Evolutionary conservation across 2,329 filamentous ascomycete genomes (phyloP), one percentile per base, ranked within the genome.

Genomic region (Cadophora gregata): DNA sequence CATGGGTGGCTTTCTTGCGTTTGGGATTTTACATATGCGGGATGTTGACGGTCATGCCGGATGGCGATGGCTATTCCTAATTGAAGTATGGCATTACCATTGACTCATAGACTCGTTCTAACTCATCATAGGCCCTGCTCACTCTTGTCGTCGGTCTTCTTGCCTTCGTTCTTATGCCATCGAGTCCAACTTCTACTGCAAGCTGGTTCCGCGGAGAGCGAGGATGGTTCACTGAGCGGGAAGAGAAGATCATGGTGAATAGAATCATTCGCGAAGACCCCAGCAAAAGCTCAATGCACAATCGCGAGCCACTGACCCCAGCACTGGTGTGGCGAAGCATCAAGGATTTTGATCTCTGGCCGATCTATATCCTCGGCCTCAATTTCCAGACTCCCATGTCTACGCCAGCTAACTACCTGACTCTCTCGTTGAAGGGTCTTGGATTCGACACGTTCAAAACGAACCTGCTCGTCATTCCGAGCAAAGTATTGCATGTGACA

Each of bases 191-290:
- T 19, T 66, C 69, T 19, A 74, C 73, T 0, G 81, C 80, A 50
- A 84, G 80, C 55, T 86, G 84, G 83, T 86, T 85, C 72, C 82
- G 86, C 12, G 85, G 85, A 12, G 83, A 88, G 69, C 71, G 84
- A 62, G 88, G 87, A 0, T 90, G 86, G 85, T 90, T 90, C 75
- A 84, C 73, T 2, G 85, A 88, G 53, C 62, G 66, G 1, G 88
- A 89, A 66, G 86, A 90, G 71, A 80, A 80, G 61, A 90, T 90
- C 70, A 83, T 89, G 67, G 85, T 90, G 29, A 90, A 89, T 70
- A 80, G 87, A 0, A 79, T 85, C 24, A 76, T 88, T 21, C 72
- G 74, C 16, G 85, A 86, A 3, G 76, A 88, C 65, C 85, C 84
- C 4, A 79, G 78, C 16, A 84, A 84, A 61, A 63, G 67, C 33